phyloP scores from a whole-genome alignment of 768 basidiomycete genomes.

The Leccinellum rugosiceps region DNA sequence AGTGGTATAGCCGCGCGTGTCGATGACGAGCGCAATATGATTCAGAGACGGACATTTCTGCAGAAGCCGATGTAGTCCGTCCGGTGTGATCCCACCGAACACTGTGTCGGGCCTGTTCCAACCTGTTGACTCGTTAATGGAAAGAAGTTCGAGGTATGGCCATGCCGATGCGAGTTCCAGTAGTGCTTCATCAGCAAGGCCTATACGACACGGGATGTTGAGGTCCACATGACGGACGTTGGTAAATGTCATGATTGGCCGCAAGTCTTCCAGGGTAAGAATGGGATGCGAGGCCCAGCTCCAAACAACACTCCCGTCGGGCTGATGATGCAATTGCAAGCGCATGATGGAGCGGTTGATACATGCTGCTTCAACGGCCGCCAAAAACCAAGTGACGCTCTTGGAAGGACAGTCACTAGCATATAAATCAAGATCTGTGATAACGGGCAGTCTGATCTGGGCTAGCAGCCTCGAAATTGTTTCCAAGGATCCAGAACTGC shows the following conservation, averaged over 20 bases:
- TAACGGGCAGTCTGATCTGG: not conserved
- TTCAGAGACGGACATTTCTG: not conserved
- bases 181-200: not conserved
- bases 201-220: not conserved
- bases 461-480: not conserved
- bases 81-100: not conserved
- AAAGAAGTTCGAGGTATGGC: not conserved
- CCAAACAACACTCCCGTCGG: not conserved
- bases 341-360: not conserved
- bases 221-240: not conserved
- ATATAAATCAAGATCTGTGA: not conserved
- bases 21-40: not conserved
- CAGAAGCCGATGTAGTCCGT: not conserved
- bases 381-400: not conserved
- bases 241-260: not conserved
- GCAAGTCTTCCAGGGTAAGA: not conserved
- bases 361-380: not conserved
- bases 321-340: not conserved
- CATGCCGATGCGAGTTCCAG: not conserved
- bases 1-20: not conserved
- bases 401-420: not conserved
- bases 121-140: not conserved
- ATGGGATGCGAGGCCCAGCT: not conserved
- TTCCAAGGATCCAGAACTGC: not conserved
- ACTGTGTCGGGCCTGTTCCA: not conserved